Base-by-base conservation (phyloP, 106 monocot genomes). In the Phalaenopsis equestris region DNA sequence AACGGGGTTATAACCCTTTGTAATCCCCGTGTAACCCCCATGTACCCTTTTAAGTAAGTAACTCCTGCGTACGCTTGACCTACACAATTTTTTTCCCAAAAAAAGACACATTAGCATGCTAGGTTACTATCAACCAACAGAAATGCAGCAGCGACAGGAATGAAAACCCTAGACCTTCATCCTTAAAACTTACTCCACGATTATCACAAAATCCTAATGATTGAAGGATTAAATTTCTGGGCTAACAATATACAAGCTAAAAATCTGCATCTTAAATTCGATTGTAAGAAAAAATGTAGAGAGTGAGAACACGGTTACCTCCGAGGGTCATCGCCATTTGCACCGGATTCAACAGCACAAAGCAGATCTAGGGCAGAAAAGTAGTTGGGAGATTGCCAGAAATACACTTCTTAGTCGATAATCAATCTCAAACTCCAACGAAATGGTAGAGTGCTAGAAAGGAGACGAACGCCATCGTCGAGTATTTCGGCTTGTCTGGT, bases 281-380 rank as follows among this genome's bases (percentile, higher is more conserved):
- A 70, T 70, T 70, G 37, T 57, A 57, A 57, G 57, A 70, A 70
- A 70, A 70, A 58, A 58, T n/a, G 19, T n/a, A 4, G 70, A 70
- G 14, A 37, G 8, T 2, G 3, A 14, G 36, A 38, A 12, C 14
- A 15, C 39, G 36, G 37, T 4, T 70, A 70, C 70, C 70, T 70
- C 23, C 70, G 70, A 70, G 38, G 70, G 38, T 70, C 70, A 70
- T 70, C 70, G 14, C 39, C 70, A 70, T 70, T 39, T 38, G 70
- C 12, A 39, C 70, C 3, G 38, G 70, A 38, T 39, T 68, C 68
- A 37, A 37, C 68, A 37, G 68, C 36, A 11, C 8, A 6, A 36
- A 6, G 68, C 36, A 36, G 37, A 16, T 6, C 37, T 68, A 37
- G 3, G 67, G 67, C 61, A n/a, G 1, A 2, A 0, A 2, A 61